phyloP scores from a whole-genome alignment of 2,329 filamentous ascomycete species.

The Phyllosticta ampelicida region DNA sequence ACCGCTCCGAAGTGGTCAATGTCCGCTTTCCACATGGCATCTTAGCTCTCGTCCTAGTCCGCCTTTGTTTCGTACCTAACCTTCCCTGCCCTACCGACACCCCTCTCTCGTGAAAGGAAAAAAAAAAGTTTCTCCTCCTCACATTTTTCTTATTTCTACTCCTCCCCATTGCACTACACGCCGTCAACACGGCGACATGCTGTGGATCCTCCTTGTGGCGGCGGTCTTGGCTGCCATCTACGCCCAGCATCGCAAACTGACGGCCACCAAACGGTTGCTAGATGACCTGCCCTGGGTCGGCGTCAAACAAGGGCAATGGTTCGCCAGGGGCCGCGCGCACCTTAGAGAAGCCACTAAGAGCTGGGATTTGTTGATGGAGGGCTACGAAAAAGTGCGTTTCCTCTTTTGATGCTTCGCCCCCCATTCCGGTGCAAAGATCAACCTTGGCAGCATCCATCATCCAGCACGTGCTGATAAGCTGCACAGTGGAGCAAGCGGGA shows the following conservation, averaged over 20 bases:
- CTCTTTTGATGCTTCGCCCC: neutral
- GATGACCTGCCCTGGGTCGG: neutral
- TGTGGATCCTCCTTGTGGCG: neutral
- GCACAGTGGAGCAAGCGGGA: constrained; percentile 4
- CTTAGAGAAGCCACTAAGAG: constrained; percentile 2
- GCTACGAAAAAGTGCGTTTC: constrained; percentile 3
- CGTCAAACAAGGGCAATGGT: neutral
- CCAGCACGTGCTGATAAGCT: neutral
- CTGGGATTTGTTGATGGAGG: constrained; percentile 1
- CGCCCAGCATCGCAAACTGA: neutral
- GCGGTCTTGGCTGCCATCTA: neutral
- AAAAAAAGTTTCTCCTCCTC: too few relatives aligned
- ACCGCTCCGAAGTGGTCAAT: neutral
- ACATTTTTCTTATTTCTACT: neutral
- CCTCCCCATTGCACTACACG: neutral
- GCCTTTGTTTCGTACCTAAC: neutral
- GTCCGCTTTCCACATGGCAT: neutral
- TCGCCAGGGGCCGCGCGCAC: neutral
- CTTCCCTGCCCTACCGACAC: neutral
- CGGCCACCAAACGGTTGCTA: neutral
- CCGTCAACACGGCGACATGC: neutral
- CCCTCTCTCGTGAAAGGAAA: neutral
- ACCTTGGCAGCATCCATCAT: neutral
- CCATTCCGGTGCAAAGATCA: neutral
- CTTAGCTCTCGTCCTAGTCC: neutral